Evolutionary conservation across 148 eudicot genomes (phyloP).

Genomic region (Suaeda aralocaspica): DNA sequence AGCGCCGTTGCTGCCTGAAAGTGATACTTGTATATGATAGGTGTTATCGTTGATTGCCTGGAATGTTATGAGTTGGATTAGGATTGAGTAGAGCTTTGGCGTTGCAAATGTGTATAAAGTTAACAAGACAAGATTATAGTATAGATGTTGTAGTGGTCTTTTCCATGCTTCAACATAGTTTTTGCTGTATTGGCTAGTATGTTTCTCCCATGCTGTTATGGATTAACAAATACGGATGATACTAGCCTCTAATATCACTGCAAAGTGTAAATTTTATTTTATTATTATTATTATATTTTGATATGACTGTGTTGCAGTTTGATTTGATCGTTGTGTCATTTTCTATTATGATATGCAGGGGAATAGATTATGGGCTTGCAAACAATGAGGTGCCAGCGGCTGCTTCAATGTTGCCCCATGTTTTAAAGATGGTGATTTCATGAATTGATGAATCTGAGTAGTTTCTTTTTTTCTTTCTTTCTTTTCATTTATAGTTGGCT

Average conservation of each 20-base stretch:
- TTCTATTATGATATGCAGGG: slow-evolving; percentile 20
- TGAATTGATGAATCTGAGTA: not conserved
- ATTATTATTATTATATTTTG: not conserved
- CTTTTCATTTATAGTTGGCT: not conserved
- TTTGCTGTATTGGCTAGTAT: too few relatives aligned
- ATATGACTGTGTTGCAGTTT: too few relatives aligned
- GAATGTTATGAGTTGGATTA: not conserved
- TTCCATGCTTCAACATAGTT: too few relatives aligned
- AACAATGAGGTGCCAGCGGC: slow-evolving; percentile 29
- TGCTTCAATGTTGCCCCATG: slow-evolving; percentile 24
- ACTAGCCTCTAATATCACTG: too few relatives aligned
- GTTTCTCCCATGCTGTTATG: too few relatives aligned
- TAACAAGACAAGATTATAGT: too few relatives aligned
- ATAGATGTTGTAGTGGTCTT: too few relatives aligned
- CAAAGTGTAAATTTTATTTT: not conserved
- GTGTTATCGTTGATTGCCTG: not conserved
- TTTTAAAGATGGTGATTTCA: slow-evolving; percentile 28
- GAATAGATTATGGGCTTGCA: slow-evolving; percentile 37
- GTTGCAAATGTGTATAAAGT: not conserved
- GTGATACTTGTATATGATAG: not conserved
- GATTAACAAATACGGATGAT: too few relatives aligned
- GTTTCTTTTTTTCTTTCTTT: too few relatives aligned
- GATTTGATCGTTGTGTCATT: slow-evolving; percentile 5
- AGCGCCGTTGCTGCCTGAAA: too few relatives aligned
- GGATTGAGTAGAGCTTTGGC: not conserved